Evolutionary conservation across 73 alveolate species (phyloP).

Genomic region (Symbiodinium pilosum): DNA sequence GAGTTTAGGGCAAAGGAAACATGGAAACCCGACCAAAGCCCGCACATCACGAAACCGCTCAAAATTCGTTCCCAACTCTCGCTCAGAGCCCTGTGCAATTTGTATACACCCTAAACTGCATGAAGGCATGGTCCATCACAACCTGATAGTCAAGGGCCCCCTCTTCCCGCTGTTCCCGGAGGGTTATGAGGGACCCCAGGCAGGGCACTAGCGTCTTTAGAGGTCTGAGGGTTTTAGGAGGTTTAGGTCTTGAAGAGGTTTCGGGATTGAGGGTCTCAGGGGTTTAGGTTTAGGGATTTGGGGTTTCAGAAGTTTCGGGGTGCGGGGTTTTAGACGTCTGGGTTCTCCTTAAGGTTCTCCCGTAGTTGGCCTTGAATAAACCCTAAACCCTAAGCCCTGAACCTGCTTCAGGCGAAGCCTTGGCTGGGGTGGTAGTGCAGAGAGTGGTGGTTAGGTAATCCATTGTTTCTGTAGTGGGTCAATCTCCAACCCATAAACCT

Average conservation of each 20-base stretch:
- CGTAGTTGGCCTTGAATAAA: background rate
- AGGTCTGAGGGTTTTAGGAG: background rate
- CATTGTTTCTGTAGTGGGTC: too few species aligned
- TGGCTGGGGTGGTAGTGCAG: too few species aligned
- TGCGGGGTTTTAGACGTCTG: background rate
- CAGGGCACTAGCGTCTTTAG: background rate
- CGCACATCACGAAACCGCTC: background rate
- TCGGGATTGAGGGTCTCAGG: background rate
- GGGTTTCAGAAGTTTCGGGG: background rate
- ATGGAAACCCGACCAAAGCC: background rate
- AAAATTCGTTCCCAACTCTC: background rate
- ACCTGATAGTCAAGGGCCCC: slow-evolving; percentile 89
- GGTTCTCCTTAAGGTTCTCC: background rate
- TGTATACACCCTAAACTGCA: background rate
- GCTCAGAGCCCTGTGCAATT: background rate
- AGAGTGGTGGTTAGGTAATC: too few species aligned
- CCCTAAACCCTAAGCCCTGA: background rate
- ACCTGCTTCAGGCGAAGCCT: background rate
- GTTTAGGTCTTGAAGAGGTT: too few species aligned
- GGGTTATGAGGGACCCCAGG: slow-evolving; percentile 92
- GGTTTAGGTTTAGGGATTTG: background rate
- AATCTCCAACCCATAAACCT: background rate
- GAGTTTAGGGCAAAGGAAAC: background rate
- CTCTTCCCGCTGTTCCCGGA: slow-evolving; percentile 88
- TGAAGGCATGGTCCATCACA: slow-evolving; percentile 94